These are phyloP conservation scores for Dipsacomyces acuminosporus DNA, from an alignment of 371 early-diverging fungal genomes.

Conservation along the genomic window DNA sequence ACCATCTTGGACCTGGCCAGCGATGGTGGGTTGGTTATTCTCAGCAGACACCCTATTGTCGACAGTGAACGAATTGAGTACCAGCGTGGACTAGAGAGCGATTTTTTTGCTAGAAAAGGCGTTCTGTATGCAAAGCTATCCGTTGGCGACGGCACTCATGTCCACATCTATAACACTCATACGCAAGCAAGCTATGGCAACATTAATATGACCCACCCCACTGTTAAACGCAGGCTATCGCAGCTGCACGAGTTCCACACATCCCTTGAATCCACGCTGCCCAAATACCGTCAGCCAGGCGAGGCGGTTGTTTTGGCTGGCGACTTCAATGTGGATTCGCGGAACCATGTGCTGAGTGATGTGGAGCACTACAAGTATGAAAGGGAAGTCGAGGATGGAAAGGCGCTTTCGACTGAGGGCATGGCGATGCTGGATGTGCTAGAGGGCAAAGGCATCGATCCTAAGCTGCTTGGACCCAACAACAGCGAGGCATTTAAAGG, in stretches of 20 bases:
- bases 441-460: constrained; percentile 54
- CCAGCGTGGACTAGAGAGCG: constrained; percentile 62
- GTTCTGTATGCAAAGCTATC: constrained; percentile 68
- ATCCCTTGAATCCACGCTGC: constrained; percentile 53
- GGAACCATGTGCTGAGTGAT: constrained; percentile 49
- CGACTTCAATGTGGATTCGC: constrained; percentile 71
- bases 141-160: constrained; percentile 44
- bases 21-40: constrained; percentile 76
- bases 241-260: constrained; percentile 59
- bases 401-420: constrained; percentile 56
- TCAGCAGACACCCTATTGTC: constrained; percentile 67
- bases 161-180: constrained; percentile 78
- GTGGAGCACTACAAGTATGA: constrained; percentile 37
- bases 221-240: constrained; percentile 53
- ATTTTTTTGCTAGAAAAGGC: constrained; percentile 71
- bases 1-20: constrained; percentile 59
- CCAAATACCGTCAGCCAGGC: constrained; percentile 40
- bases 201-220: constrained; percentile 49
- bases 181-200: constrained; percentile 69
- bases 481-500: constrained; percentile 43
- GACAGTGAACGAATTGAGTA: constrained; percentile 56
- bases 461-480: constrained; percentile 34
- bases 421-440: constrained; percentile 61
- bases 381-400: constrained; percentile 46
- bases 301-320: constrained; percentile 64